Percentiles rank a stretch among this genome's conserved stretches.
Evolutionary conservation across 768 basidiomycete genomes (phyloP).

Genomic region (Kwoniella mangroviensis): DNA sequence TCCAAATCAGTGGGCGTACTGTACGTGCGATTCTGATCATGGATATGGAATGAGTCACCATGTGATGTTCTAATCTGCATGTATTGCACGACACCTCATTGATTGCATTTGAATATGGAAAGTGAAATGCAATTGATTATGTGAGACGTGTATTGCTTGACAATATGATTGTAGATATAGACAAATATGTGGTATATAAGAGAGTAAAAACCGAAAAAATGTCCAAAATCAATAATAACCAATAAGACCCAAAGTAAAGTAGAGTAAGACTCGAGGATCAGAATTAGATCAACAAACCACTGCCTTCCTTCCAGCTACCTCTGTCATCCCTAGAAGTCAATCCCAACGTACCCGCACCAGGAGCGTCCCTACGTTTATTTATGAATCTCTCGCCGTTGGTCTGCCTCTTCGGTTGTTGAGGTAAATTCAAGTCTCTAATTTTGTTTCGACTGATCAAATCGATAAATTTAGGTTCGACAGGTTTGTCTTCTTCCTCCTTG

Average conservation of each 20-base stretch:
- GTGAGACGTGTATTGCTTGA: neutral
- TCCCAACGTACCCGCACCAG: constrained; percentile 8
- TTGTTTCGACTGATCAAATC: neutral
- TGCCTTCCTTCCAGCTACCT: constrained; percentile 7
- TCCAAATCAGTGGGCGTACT: too few relatives aligned
- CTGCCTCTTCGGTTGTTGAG: neutral
- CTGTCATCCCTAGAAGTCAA: constrained; percentile 3
- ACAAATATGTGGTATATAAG: neutral
- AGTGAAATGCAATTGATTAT: neutral
- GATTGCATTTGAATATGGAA: neutral
- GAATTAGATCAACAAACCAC: neutral
- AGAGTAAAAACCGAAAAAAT: neutral
- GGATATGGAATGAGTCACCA: neutral
- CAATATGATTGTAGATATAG: neutral
- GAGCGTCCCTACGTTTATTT: neutral
- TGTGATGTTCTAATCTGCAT: neutral
- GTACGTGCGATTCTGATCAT: too few relatives aligned
- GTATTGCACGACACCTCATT: neutral
- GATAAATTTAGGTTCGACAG: neutral
- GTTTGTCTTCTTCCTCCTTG: neutral
- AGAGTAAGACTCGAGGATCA: neutral
- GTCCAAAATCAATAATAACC: neutral
- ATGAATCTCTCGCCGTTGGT: constrained; percentile 10
- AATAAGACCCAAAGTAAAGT: neutral
- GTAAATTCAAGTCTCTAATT: neutral